A percentile compares a stretch with the other conserved stretches of the same genome.
Conservation (phyloP, 2,329 filamentous ascomycete genomes). For the Arthrinium phaeospermum region DNA sequence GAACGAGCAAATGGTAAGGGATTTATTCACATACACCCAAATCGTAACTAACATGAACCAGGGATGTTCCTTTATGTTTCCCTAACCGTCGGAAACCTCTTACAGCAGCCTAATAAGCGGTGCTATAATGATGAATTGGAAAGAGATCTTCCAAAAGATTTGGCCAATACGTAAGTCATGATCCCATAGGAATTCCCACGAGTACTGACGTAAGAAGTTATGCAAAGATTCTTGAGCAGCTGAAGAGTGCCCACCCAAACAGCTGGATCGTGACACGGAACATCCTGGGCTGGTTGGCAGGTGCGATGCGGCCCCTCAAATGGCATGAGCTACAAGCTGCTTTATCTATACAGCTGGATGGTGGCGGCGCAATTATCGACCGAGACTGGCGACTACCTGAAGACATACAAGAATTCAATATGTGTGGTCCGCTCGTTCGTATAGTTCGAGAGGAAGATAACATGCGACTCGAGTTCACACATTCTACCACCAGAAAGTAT, state of each 20-base stretch:
- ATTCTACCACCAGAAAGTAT: conserved; percentile 46
- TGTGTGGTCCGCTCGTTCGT: conserved; percentile 46
- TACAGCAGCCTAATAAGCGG: conserved; percentile 31
- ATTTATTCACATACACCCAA: no score
- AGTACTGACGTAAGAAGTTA: conserved; percentile 34
- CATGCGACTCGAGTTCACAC: conserved; percentile 44
- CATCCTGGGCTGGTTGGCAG: conserved; percentile 47
- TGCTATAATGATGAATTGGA: no score
- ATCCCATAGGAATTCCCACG: background rate
- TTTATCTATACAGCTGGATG: conserved; percentile 35
- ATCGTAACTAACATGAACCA: conserved; percentile 23
- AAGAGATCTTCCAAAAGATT: no score
- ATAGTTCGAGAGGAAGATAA: conserved; percentile 29
- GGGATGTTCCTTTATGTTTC: conserved; percentile 41
- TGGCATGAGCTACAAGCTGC: conserved; percentile 48
- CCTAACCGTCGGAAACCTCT: conserved; percentile 38
- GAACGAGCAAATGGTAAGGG: conserved; percentile 15
- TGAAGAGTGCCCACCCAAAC: conserved; percentile 25
- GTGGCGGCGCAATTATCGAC: conserved; percentile 27
- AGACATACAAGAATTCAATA: conserved; percentile 33
- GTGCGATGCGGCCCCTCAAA: conserved; percentile 45
- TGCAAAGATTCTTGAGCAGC: conserved; percentile 32
- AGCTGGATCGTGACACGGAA: conserved; percentile 34
- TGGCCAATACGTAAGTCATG: conserved; percentile 25
- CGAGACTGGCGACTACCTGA: conserved; percentile 32